phyloP scores from a whole-genome alignment of 2,329 filamentous ascomycete genomes.

The Pseudogymnoascus sp. region DNA sequence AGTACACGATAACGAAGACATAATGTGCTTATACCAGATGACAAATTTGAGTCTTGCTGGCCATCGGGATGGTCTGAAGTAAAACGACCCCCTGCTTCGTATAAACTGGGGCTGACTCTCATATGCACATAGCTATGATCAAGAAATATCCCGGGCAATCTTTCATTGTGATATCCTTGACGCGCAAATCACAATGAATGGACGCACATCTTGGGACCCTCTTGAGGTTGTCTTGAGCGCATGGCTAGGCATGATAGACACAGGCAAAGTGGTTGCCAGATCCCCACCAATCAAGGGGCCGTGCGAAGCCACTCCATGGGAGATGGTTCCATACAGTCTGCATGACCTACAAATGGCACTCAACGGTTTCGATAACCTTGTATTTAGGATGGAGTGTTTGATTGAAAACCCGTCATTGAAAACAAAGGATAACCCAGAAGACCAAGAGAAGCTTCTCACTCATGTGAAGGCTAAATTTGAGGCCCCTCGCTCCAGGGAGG shows the following conservation, averaged over 20 bases:
- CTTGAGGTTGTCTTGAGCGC: slow-evolving; percentile 17
- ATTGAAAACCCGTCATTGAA: slow-evolving; percentile 9
- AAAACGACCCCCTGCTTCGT: neutral
- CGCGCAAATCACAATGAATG: slow-evolving; percentile 13
- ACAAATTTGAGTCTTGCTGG: slow-evolving; percentile 11
- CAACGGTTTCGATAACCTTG: slow-evolving; percentile 11
- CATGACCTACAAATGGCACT: slow-evolving; percentile 6
- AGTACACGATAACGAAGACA: neutral
- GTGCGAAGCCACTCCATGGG: slow-evolving; percentile 16
- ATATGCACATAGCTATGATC: slow-evolving; percentile 15
- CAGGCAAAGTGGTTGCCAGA: slow-evolving; percentile 15
- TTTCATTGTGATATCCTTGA: slow-evolving; percentile 12
- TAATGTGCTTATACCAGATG: slow-evolving; percentile 14
- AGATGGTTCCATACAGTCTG: slow-evolving; percentile 14
- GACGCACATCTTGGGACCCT: slow-evolving; percentile 17
- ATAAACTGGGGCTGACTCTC: neutral
- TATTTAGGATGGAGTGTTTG: slow-evolving; percentile 12
- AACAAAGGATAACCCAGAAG: slow-evolving; percentile 11
- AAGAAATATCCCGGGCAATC: slow-evolving; percentile 14
- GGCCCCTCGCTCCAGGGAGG: neutral
- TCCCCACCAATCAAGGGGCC: neutral
- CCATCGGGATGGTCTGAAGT: slow-evolving; percentile 14
- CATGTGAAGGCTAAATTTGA: slow-evolving; percentile 4
- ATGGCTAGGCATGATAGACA: slow-evolving; percentile 17
- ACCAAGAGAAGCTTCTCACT: slow-evolving; percentile 7